phyloP scores from a whole-genome alignment of 495 filamentous ascomycete species.

The Cercophora samala region DNA sequence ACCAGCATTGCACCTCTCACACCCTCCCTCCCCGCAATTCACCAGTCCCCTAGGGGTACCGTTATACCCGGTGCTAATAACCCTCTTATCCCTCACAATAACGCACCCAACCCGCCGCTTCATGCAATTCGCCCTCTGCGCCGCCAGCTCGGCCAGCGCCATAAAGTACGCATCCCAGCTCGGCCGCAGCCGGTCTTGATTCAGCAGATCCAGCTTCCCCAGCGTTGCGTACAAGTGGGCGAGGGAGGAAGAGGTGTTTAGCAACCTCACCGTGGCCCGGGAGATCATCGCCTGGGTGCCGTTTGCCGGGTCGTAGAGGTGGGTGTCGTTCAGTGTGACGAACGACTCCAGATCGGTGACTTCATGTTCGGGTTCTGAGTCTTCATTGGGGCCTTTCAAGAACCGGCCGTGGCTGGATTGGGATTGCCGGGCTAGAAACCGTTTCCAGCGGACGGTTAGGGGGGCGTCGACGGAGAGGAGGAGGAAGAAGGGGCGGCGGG shows the following conservation, averaged over 20 bases:
- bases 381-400: neutral
- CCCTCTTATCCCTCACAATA: constrained; percentile 79
- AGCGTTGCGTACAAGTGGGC: constrained; percentile 66
- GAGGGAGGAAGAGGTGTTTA: constrained; percentile 76
- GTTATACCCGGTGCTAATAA: constrained; percentile 97
- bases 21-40: constrained; percentile 94
- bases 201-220: constrained; percentile 64
- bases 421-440: constrained; percentile 46
- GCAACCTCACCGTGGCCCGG: constrained; percentile 73
- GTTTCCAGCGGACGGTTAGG: constrained; percentile 73
- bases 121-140: constrained; percentile 95
- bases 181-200: constrained; percentile 79
- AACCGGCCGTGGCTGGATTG: neutral
- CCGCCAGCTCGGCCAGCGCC: constrained; percentile 86
- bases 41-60: constrained; percentile 80
- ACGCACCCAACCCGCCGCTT: constrained; percentile 94
- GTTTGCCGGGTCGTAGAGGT: constrained; percentile 64
- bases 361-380: constrained; percentile 50
- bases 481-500: constrained; percentile 84
- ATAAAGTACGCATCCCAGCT: constrained; percentile 98
- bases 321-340: constrained; percentile 66
- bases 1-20: constrained; percentile 73
- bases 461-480: constrained; percentile 90
- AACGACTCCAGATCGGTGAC: constrained; percentile 69
- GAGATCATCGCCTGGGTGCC: constrained; percentile 72